These are phyloP conservation scores for Rhodomyrtus tomentosa DNA, from an alignment of 345 rosid genomes.

Conservation along the genomic window DNA sequence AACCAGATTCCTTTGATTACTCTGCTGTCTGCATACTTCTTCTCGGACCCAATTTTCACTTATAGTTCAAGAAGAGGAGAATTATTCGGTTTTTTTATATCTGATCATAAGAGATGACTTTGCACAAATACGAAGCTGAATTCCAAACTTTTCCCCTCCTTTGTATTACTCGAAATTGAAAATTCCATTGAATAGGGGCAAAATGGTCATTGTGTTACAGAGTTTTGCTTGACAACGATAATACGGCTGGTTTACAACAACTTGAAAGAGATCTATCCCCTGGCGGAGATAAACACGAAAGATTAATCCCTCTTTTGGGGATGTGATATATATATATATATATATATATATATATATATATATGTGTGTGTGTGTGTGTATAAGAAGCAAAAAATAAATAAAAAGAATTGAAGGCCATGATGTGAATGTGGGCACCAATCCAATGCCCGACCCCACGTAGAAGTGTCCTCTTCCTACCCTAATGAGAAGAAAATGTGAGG, in stretches of 20 bases:
- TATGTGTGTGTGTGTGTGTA: no score
- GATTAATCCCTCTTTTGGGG: not conserved
- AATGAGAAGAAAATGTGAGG: not conserved
- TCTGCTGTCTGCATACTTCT: not conserved
- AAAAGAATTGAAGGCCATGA: not conserved
- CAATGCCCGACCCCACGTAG: not conserved
- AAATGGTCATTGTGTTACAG: not conserved
- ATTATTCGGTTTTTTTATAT: not conserved
- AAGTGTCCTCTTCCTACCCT: not conserved
- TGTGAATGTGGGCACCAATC: not conserved
- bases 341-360: no score
- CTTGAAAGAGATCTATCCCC: not conserved
- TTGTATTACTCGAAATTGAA: not conserved
- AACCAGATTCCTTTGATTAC: not conserved
- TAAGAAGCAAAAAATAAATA: fast-evolving
- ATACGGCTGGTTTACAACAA: not conserved
- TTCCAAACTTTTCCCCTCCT: not conserved
- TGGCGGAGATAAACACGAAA: not conserved
- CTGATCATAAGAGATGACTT: not conserved
- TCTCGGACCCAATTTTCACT: not conserved
- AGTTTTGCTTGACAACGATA: not conserved
- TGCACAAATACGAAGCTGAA: not conserved
- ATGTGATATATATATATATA: no score
- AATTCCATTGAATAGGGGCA: not conserved
- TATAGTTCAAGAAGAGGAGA: not conserved